A percentile compares a stretch with the other conserved stretches of the same genome.
These are phyloP conservation scores for Suillus clintonianus DNA, from an alignment of 768 basidiomycete genomes.

Conservation along the genomic window DNA sequence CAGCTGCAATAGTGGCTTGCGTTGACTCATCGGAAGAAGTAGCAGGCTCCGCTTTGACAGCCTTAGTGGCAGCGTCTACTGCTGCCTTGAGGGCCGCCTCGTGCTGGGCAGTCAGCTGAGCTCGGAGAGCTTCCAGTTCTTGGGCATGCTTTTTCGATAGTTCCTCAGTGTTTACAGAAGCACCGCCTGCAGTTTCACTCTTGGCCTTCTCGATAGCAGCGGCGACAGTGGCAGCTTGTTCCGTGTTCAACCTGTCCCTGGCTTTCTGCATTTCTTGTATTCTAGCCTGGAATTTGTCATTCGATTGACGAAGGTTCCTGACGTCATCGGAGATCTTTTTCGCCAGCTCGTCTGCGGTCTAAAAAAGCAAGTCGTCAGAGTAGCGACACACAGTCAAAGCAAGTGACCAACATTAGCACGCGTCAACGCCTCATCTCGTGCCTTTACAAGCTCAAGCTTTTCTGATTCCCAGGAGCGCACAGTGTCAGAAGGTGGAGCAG, in stretches of 20 bases:
- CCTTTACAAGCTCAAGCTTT: slow-evolving; percentile 56
- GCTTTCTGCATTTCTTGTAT: slow-evolving; percentile 54
- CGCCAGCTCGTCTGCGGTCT: slow-evolving; percentile 45
- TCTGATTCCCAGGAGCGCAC: slow-evolving; percentile 56
- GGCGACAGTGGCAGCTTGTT: slow-evolving; percentile 51
- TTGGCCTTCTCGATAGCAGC: slow-evolving; percentile 60
- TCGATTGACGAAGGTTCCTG: slow-evolving; percentile 39
- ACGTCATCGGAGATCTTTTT: slow-evolving; percentile 47
- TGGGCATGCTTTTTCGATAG: slow-evolving; percentile 55
- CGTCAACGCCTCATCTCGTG: slow-evolving; percentile 59
- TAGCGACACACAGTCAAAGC: background rate
- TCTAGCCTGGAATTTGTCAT: slow-evolving; percentile 60
- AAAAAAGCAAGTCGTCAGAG: slow-evolving; percentile 5
- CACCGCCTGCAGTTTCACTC: slow-evolving; percentile 36
- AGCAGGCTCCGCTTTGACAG: slow-evolving; percentile 37
- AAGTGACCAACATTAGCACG: slow-evolving; percentile 52
- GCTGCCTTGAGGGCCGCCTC: slow-evolving; percentile 54
- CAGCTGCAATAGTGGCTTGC: slow-evolving; percentile 51
- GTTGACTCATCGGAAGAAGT: slow-evolving; percentile 32
- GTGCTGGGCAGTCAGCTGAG: slow-evolving; percentile 53
- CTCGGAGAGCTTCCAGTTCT: slow-evolving; percentile 58
- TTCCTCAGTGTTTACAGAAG: slow-evolving; percentile 37
- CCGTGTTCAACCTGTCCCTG: slow-evolving; percentile 43
- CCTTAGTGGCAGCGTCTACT: slow-evolving; percentile 46
- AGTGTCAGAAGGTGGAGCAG: slow-evolving; percentile 29